Evolutionary conservation across 768 basidiomycete genomes (phyloP), one percentile per base, ranked within the genome.

Genomic region (Lyophyllum shimeji): DNA sequence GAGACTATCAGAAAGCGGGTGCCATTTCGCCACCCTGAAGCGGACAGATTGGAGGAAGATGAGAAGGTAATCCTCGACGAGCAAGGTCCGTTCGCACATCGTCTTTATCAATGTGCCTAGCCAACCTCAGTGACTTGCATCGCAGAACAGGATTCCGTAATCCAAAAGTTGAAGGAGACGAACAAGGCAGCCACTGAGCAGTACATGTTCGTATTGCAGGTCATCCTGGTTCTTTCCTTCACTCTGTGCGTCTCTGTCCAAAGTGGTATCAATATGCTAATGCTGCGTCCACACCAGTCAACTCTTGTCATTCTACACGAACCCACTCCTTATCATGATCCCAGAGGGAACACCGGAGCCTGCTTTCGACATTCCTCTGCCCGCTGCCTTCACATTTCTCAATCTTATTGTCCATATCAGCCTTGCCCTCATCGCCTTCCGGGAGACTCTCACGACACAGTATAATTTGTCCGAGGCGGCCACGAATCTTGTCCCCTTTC

Each of bases 121-220:
- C 24, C 12, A 43, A 50, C 27, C 37, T 23, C 52, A 24, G n/a
- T n/a, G n/a, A 18, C 20, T 48, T 27, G 13, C 42, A 39, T 0
- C 43, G 2, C 61, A 88, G 87, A 89, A 64, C 87, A 89, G 65
- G 81, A 85, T 45, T 78, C 80, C 44, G 39, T 86, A 12, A 76
- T 89, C 46, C 69, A 78, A n/a, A 60, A 53, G 4, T 68, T 89
- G 37, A 79, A 76, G 46, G 62, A 61, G n/a, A 69, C 75, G 44
- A 81, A 81, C 53, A 67, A 72, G 0, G 63, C 64, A 7, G 76
- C 76, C 1, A 81, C 79, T 65, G 60, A 65, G 53, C 74, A 70
- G 44, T 78, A 79, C 37, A 66, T 75, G 23, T 45, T 73, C 8
- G 67, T 72, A 20, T 50, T 83, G 24, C 76, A 77, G 51, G 56